phyloP scores from a whole-genome alignment of 768 basidiomycete species.

The Pisolithus microcarpus region DNA sequence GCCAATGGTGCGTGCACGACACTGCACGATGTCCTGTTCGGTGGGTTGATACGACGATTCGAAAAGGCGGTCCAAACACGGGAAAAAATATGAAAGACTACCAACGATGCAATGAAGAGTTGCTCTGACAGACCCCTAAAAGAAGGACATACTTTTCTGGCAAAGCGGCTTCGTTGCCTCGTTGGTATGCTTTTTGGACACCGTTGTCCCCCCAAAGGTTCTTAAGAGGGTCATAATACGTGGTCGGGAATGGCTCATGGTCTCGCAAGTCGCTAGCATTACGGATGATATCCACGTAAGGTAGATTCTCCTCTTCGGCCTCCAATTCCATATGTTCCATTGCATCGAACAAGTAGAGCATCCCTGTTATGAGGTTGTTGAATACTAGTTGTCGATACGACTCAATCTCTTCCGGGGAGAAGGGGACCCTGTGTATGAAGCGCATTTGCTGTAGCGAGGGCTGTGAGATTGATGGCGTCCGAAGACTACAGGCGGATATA shows the following conservation, averaged over 20 bases:
- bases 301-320: conserved; percentile 53
- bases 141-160: conserved; percentile 71
- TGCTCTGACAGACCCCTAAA: not conserved
- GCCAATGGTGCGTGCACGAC: conserved; percentile 82
- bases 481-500: not conserved
- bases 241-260: conserved; percentile 68
- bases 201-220: conserved; percentile 71
- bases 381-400: conserved; percentile 88
- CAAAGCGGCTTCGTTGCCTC: conserved; percentile 86
- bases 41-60: conserved; percentile 61
- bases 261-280: conserved; percentile 67
- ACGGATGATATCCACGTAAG: conserved; percentile 57
- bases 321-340: conserved; percentile 86
- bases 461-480: too few relatives aligned
- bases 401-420: conserved; percentile 77
- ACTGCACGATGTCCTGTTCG: conserved; percentile 84
- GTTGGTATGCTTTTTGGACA: conserved; percentile 65
- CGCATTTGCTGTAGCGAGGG: conserved; percentile 79
- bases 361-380: conserved; percentile 82
- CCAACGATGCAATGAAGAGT: conserved; percentile 1
- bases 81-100: conserved; percentile 72
- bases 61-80: conserved; percentile 75
- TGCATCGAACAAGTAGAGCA: conserved; percentile 75
- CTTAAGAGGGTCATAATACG: conserved; percentile 61
- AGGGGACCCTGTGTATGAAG: conserved; percentile 83